phyloP scores from a whole-genome alignment of 768 basidiomycete genomes.

The Calocera viscosa region DNA sequence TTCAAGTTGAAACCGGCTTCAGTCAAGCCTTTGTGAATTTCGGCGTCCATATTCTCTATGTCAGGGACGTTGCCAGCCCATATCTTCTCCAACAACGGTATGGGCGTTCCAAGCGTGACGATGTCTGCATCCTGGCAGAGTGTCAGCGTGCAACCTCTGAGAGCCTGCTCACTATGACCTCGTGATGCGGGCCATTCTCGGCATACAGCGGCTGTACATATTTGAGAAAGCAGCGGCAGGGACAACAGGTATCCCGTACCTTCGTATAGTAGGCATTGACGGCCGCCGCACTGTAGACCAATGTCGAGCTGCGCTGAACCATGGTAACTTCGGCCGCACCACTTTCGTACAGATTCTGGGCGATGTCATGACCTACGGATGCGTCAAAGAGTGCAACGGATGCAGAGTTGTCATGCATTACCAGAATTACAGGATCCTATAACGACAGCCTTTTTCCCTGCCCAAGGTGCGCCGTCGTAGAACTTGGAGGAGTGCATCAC shows the following conservation, averaged over 20 bases:
- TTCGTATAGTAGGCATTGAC: neutral
- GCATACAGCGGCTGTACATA: neutral
- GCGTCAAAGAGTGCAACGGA: too few species aligned
- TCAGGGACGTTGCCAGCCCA: neutral
- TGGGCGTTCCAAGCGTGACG: neutral
- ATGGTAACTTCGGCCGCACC: constrained; percentile 11
- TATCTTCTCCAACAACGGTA: neutral
- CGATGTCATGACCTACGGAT: neutral
- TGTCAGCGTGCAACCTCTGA: neutral
- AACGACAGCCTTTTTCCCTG: constrained; percentile 13
- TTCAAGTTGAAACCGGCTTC: neutral
- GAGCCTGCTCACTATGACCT: neutral
- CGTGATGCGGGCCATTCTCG: neutral
- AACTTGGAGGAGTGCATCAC: constrained; percentile 12
- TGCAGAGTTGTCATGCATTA: neutral
- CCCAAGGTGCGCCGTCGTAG: constrained; percentile 4
- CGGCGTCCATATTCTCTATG: neutral
- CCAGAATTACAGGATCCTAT: constrained; percentile 13
- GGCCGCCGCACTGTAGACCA: neutral
- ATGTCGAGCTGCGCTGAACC: constrained; percentile 11
- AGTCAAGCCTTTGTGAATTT: neutral
- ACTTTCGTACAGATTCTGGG: neutral
- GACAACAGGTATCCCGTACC: neutral
- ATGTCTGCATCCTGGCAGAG: neutral
- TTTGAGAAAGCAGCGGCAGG: neutral